phyloP scores from a whole-genome alignment of 192 early-diverging fungal species.

The Paraglomus brasilianum region DNA sequence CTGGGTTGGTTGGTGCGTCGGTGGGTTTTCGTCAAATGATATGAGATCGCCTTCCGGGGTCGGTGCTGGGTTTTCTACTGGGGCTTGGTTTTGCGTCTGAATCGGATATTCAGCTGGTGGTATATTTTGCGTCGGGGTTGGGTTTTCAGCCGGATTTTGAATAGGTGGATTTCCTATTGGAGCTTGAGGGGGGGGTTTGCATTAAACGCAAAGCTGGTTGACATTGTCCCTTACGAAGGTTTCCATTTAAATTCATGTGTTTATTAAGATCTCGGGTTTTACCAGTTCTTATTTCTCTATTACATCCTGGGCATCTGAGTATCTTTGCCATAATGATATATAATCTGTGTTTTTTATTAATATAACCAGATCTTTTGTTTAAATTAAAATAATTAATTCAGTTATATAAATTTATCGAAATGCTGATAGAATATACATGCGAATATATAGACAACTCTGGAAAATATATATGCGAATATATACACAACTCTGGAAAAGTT shows the following conservation, averaged over 20 bases:
- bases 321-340: conserved; percentile 10
- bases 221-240: conserved; percentile 4
- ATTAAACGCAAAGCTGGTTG: not conserved
- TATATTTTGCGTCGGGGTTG: not conserved
- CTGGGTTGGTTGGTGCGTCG: not conserved
- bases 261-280: conserved; percentile 24
- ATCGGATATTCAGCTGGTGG: not conserved
- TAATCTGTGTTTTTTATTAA: not conserved
- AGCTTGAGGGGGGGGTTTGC: not conserved
- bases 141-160: too few relatives aligned
- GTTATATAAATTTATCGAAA: conserved; percentile 15
- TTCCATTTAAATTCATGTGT: conserved; percentile 17
- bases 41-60: conserved; percentile 12
- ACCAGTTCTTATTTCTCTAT: not conserved
- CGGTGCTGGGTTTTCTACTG: not conserved
- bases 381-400: too few relatives aligned
- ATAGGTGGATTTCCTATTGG: not conserved
- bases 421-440: conserved; percentile 9
- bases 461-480: not conserved
- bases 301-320: conserved; percentile 21
- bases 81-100: not conserved
- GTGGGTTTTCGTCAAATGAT: conserved; percentile 23
- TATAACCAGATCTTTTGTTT: conserved; percentile 3
- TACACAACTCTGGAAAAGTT: not conserved
- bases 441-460: not conserved